Percentiles rank a stretch among this genome's conserved stretches.
These are phyloP conservation scores for Teunomyces atbi DNA, from an alignment of 805 yeast genomes.

Conservation along the genomic window DNA sequence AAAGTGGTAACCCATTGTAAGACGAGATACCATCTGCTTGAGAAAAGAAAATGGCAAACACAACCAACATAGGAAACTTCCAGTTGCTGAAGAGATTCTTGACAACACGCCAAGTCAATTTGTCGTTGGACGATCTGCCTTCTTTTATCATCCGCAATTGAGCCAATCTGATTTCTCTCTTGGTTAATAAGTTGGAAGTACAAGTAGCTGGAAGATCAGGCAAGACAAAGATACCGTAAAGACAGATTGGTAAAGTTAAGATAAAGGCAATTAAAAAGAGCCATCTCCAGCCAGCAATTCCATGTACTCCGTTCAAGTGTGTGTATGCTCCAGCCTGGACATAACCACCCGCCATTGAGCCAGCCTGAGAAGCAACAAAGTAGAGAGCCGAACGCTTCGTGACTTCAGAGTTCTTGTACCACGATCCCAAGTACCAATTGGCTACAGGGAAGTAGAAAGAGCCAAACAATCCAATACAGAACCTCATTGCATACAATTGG, in stretches of 20 bases:
- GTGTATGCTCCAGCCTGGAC: constrained; percentile 14
- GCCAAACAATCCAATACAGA: constrained; percentile 20
- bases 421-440: constrained; percentile 42
- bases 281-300: constrained; percentile 19
- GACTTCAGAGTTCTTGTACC: constrained; percentile 39
- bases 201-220: constrained; percentile 9
- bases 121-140: constrained; percentile 14
- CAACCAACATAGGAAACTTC: constrained; percentile 12
- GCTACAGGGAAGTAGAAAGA: constrained; percentile 10
- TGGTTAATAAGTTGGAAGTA: constrained; percentile 7
- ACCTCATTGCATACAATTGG: constrained; percentile 20
- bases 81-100: constrained; percentile 40
- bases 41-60: constrained; percentile 30
- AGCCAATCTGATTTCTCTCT: constrained; percentile 8
- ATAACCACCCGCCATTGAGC: constrained; percentile 13
- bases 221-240: constrained; percentile 9
- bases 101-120: constrained; percentile 10
- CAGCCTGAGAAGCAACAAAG: constrained; percentile 5
- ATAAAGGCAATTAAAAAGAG: constrained; percentile 16
- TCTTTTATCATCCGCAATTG: constrained; percentile 20
- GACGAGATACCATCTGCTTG: constrained; percentile 33
- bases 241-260: constrained; percentile 14
- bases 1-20: constrained; percentile 21
- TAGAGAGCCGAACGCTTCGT: constrained; percentile 11
- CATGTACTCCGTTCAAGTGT: constrained; percentile 11